Conservation (phyloP, 179 eudicot species). For the Drosera spatulata region DNA sequence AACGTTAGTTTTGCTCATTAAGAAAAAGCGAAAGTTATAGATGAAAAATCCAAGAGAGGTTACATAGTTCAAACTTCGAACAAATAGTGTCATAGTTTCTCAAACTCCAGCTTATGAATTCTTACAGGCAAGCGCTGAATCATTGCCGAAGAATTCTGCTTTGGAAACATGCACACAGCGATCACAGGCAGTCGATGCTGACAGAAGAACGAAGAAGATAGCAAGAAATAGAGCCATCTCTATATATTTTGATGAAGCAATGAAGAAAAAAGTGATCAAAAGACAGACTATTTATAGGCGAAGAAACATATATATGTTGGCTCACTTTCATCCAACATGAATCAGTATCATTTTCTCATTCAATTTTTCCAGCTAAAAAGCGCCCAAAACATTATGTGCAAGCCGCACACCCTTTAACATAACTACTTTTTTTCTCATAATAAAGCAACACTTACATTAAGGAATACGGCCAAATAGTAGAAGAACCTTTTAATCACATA, state of each 20-base stretch:
- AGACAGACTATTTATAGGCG: not conserved
- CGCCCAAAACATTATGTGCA: no score
- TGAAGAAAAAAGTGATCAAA: not conserved
- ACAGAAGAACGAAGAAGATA: slow-evolving; percentile 7
- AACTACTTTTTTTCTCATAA: no score
- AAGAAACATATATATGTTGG: no score
- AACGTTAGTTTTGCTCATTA: not conserved
- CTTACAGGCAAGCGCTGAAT: slow-evolving; percentile 35
- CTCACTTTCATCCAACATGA: no score
- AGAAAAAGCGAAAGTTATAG: not conserved
- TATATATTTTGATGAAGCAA: not conserved
- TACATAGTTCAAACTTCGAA: not conserved
- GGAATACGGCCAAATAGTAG: no score
- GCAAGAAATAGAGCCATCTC: slow-evolving; percentile 11
- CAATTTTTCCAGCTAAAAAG: no score
- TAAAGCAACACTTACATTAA: no score
- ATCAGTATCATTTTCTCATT: no score
- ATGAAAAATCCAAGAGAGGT: not conserved
- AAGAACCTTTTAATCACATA: no score
- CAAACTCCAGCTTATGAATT: not conserved
- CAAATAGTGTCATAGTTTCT: not conserved
- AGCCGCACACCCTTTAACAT: no score
- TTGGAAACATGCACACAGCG: slow-evolving; percentile 54
- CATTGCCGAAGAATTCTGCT: slow-evolving; percentile 31
- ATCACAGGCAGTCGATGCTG: slow-evolving; percentile 37